phyloP scores from a whole-genome alignment of 2,329 filamentous ascomycete genomes.

The Ascocoryne sarcoides region DNA sequence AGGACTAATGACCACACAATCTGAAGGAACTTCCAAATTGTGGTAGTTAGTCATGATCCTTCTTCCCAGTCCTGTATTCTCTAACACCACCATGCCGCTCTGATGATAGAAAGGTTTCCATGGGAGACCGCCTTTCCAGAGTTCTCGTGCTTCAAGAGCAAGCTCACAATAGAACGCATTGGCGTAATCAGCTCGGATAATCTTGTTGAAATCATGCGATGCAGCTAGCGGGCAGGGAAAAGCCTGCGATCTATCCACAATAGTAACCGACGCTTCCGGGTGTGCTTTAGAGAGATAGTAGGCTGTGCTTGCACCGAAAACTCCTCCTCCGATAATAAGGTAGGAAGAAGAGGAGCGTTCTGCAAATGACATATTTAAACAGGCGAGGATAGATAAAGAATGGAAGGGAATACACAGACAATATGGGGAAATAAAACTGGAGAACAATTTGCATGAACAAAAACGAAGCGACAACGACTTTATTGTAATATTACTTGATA shows the following conservation, averaged over 20 bases:
- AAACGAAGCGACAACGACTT: too few relatives aligned
- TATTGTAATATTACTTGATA: too few relatives aligned
- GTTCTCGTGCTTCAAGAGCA: slow-evolving; percentile 38
- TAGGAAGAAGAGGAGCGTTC: slow-evolving; percentile 6
- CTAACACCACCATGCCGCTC: slow-evolving; percentile 40
- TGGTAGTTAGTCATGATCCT: slow-evolving; percentile 38
- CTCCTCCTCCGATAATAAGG: slow-evolving; percentile 40
- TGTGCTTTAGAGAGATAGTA: slow-evolving; percentile 36
- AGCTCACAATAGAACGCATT: slow-evolving; percentile 42
- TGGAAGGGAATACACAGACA: too few relatives aligned
- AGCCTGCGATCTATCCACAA: slow-evolving; percentile 35
- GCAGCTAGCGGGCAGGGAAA: slow-evolving; percentile 39
- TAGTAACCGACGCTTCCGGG: slow-evolving; percentile 31
- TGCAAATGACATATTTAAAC: too few relatives aligned
- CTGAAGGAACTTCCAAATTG: slow-evolving; percentile 27
- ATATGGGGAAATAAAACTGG: too few relatives aligned
- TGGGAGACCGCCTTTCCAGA: slow-evolving; percentile 40
- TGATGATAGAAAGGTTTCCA: slow-evolving; percentile 40
- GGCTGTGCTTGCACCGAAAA: slow-evolving; percentile 41
- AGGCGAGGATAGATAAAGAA: too few relatives aligned
- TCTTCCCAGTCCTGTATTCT: slow-evolving; percentile 37
- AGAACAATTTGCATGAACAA: too few relatives aligned
- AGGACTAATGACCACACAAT: slow-evolving; percentile 35
- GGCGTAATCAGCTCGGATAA: slow-evolving; percentile 49
- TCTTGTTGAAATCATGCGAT: slow-evolving; percentile 53